A percentile compares a stretch with the other conserved stretches of the same genome.
These are phyloP conservation scores for Thermomucor indicae-seudaticae DNA, from an alignment of 371 early-diverging fungal species.

Conservation along the genomic window DNA sequence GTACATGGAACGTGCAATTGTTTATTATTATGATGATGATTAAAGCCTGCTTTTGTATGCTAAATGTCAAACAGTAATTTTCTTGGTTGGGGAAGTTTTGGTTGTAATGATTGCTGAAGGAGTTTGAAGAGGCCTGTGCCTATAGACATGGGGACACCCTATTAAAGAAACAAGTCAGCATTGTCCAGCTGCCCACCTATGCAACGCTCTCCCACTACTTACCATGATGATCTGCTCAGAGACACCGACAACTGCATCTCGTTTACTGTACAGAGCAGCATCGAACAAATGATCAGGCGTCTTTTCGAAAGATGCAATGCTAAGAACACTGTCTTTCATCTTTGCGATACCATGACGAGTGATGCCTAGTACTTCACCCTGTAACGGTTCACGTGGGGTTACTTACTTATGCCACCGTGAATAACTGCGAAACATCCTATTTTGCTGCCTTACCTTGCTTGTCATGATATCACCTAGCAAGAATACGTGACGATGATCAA, in stretches of 20 bases:
- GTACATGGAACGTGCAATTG: too few relatives aligned
- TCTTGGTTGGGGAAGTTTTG: conserved; percentile 52
- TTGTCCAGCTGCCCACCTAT: conserved; percentile 1
- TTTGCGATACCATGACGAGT: conserved; percentile 99
- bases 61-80: conserved; percentile 58
- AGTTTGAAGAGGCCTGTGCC: conserved; percentile 98
- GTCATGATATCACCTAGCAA: conserved; percentile 99
- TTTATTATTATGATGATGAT: too few relatives aligned
- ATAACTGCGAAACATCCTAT: neutral
- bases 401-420: neutral
- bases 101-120: conserved; percentile 59
- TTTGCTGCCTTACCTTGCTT: conserved; percentile 54
- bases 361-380: conserved; percentile 98
- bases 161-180: neutral
- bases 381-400: neutral
- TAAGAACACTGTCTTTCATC: conserved; percentile 99
- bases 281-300: conserved; percentile 99
- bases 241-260: conserved; percentile 94
- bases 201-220: conserved; percentile 5
- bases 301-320: conserved; percentile 99
- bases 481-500: conserved; percentile 98
- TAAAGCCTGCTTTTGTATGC: too few relatives aligned
- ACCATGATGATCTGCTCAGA: conserved; percentile 98
- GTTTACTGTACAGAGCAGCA: conserved; percentile 92
- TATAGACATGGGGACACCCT: conserved; percentile 82